Evolutionary conservation across 495 filamentous ascomycete genomes (phyloP).

Genomic region (Beverwykella pulmonaria): DNA sequence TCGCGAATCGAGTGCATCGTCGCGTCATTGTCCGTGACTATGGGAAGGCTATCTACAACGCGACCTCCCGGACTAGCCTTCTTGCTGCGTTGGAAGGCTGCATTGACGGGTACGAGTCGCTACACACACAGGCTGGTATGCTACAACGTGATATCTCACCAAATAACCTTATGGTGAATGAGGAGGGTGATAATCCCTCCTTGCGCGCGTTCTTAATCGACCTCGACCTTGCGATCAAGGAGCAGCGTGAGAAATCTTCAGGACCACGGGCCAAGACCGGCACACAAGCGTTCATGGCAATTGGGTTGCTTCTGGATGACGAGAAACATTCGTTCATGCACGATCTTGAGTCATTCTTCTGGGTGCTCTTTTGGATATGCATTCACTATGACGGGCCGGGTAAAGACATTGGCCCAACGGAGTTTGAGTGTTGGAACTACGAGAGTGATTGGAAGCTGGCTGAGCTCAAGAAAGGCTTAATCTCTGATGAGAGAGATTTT

Average conservation of each 20-base stretch:
- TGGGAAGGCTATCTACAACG: slow-evolving; percentile 49
- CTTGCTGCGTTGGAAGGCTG: slow-evolving; percentile 47
- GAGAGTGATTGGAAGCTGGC: slow-evolving; percentile 33
- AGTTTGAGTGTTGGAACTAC: slow-evolving; percentile 42
- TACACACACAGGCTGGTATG: slow-evolving; percentile 41
- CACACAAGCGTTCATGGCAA: slow-evolving; percentile 53
- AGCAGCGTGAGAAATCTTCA: slow-evolving; percentile 37
- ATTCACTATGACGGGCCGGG: slow-evolving; percentile 32
- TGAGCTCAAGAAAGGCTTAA: slow-evolving; percentile 33
- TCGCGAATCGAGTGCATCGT: slow-evolving; percentile 49
- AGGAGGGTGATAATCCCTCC: slow-evolving; percentile 44
- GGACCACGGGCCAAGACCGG: slow-evolving; percentile 49
- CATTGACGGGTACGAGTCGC: slow-evolving; percentile 42
- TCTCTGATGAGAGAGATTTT: slow-evolving; percentile 39
- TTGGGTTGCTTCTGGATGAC: slow-evolving; percentile 45
- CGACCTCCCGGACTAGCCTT: slow-evolving; percentile 46
- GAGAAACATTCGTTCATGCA: slow-evolving; percentile 52
- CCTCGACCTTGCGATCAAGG: slow-evolving; percentile 48
- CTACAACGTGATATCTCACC: slow-evolving; percentile 48
- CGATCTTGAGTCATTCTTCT: slow-evolving; percentile 60
- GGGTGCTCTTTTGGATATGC: slow-evolving; percentile 52
- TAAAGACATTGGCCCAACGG: slow-evolving; percentile 15
- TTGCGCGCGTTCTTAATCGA: slow-evolving; percentile 49
- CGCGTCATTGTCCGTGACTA: slow-evolving; percentile 50
- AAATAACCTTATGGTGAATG: slow-evolving; percentile 50